Evolutionary conservation across 352 stramenopile genomes (phyloP).

Genomic region (Pythium angustatum): DNA sequence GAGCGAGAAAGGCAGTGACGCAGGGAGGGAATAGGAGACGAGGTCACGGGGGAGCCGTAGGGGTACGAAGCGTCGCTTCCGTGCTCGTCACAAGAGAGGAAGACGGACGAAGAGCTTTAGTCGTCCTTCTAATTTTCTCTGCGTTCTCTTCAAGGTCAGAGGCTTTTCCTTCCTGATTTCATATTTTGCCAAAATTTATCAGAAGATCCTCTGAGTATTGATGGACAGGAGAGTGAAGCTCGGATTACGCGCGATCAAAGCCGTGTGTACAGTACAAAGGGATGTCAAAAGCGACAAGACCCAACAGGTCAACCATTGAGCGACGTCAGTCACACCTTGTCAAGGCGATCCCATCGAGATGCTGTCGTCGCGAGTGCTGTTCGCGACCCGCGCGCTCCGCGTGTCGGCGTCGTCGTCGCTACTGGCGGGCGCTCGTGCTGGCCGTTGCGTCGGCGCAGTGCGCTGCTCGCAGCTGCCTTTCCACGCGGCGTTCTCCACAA

Average conservation of each 20-base stretch:
- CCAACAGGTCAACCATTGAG: not conserved
- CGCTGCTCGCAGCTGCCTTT: constrained; percentile 36
- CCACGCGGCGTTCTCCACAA: constrained; percentile 54
- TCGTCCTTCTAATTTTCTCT: constrained; percentile 2
- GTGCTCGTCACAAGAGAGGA: not conserved
- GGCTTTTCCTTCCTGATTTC: too few species aligned
- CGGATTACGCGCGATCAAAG: not conserved
- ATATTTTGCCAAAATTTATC: too few species aligned
- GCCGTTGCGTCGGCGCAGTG: constrained; percentile 13
- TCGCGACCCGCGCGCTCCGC: constrained; percentile 17
- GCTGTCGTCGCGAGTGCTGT: constrained; percentile 28
- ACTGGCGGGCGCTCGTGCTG: constrained; percentile 23
- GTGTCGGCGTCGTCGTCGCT: not conserved
- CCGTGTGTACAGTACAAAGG: not conserved
- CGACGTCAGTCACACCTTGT: not conserved
- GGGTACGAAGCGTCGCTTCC: not conserved
- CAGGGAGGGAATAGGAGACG: too few species aligned
- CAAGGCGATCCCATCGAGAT: constrained; percentile 11
- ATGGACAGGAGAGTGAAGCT: not conserved
- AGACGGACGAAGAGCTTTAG: too few species aligned
- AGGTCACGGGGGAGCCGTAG: too few species aligned
- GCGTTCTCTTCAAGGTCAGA: not conserved
- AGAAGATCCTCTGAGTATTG: too few species aligned
- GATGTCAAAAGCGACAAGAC: not conserved
- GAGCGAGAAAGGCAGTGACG: not conserved